phyloP scores from a whole-genome alignment of 768 basidiomycete genomes.

The Hydnomerulius pinastri region DNA sequence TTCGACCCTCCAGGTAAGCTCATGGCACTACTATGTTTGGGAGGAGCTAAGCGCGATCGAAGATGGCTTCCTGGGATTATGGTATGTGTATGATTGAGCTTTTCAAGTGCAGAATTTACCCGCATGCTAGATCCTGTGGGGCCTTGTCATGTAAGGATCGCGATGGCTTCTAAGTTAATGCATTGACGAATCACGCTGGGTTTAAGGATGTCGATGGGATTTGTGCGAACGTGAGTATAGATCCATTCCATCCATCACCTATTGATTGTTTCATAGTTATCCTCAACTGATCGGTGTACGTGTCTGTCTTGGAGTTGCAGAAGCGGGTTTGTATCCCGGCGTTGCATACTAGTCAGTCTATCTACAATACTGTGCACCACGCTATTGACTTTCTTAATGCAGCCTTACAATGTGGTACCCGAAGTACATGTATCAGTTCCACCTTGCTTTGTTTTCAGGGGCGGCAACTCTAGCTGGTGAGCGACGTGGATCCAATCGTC shows the following conservation, averaged over 20 bases:
- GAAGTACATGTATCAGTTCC: conserved; percentile 53
- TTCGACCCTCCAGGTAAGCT: conserved; percentile 57
- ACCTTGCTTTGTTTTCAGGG: conserved; percentile 62
- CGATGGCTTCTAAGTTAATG: not conserved
- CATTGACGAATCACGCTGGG: not conserved
- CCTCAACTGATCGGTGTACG: conserved; percentile 58
- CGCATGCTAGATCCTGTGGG: conserved; percentile 54
- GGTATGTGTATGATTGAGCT: conserved; percentile 32
- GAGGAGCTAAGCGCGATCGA: not conserved
- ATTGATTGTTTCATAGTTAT: conserved; percentile 41
- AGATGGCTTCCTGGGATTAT: conserved; percentile 68
- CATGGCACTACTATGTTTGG: not conserved
- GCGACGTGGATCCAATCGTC: not conserved
- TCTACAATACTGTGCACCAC: not conserved
- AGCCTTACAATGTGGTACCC: conserved; percentile 68
- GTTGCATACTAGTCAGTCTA: conserved; percentile 62
- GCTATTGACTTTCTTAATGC: not conserved
- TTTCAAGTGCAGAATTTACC: not conserved
- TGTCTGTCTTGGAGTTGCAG: conserved; percentile 58
- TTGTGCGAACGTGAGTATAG: conserved; percentile 55
- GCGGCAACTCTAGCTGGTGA: conserved; percentile 58
- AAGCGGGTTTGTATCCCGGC: conserved; percentile 71
- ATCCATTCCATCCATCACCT: not conserved
- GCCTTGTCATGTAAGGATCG: conserved; percentile 52
- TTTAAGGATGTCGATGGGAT: conserved; percentile 61